Conservation (phyloP, 164 flowering plant genomes). For the Annona squamosa region DNA sequence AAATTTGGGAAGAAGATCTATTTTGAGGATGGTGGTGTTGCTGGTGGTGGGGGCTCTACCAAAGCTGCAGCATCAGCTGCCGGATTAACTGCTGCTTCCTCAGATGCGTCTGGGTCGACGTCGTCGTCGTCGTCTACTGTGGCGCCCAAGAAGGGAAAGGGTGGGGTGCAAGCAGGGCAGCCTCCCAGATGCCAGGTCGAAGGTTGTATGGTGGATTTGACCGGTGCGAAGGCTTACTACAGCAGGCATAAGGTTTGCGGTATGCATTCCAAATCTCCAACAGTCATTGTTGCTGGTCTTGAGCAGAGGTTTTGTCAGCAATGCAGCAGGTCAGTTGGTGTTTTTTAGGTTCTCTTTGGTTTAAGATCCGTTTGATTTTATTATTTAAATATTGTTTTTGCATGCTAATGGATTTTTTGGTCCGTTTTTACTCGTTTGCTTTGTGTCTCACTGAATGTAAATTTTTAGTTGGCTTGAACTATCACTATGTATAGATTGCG, state of each 20-base stretch:
- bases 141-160: conserved; percentile 38
- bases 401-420: not conserved
- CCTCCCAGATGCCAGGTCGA: conserved; percentile 90
- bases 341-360: not conserved
- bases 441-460: not conserved
- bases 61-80: conserved; percentile 24
- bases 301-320: conserved; percentile 88
- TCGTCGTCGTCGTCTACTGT: conserved; percentile 10
- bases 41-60: conserved; percentile 28
- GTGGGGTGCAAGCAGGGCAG: conserved; percentile 31
- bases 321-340: conserved; percentile 64
- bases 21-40: conserved; percentile 57
- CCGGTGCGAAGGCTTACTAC: conserved; percentile 78
- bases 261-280: conserved; percentile 71
- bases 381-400: not conserved
- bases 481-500: too few relatives aligned
- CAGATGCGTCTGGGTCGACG: conserved; percentile 9
- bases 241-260: conserved; percentile 90
- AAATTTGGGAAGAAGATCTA: conserved; percentile 70
- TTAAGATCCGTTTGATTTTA: not conserved
- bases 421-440: not conserved
- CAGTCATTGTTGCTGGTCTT: conserved; percentile 58
- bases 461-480: not conserved
- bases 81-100: conserved; percentile 2
- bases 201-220: conserved; percentile 78